These are phyloP conservation scores for Hemileccinum rubropunctum DNA, from an alignment of 768 basidiomycete species.

Conservation along the genomic window DNA sequence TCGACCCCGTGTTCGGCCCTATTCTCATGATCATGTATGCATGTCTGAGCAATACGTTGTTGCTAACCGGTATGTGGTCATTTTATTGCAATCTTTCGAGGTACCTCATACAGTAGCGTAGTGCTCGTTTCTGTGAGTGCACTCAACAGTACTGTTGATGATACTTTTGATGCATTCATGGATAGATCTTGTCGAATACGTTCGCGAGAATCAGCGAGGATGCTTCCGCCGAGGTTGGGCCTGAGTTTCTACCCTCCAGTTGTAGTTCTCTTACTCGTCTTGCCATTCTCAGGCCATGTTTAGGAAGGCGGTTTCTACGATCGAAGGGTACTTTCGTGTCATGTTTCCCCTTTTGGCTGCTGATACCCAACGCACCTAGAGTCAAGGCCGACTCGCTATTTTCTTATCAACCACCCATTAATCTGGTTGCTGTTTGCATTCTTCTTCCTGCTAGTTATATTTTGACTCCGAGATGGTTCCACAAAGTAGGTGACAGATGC, in stretches of 20 bases:
- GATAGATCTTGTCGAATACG: constrained; percentile 89
- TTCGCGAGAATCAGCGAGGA: constrained; percentile 93
- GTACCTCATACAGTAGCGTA: constrained; percentile 26
- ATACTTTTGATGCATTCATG: constrained; percentile 8
- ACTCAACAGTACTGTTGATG: not conserved
- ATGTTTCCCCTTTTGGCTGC: not conserved
- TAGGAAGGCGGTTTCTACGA: constrained; percentile 86
- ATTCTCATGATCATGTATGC: constrained; percentile 90
- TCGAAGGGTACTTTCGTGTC: constrained; percentile 71
- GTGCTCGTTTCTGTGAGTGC: constrained; percentile 74
- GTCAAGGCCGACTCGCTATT: constrained; percentile 91
- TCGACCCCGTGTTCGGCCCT: constrained; percentile 88
- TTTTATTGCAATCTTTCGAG: not conserved
- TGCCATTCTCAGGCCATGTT: constrained; percentile 75
- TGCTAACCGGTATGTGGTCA: constrained; percentile 72
- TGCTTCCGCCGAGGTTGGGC: constrained; percentile 79
- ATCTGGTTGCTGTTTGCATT: constrained; percentile 79
- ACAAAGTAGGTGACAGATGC: constrained; percentile 59
- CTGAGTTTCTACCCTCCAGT: not conserved
- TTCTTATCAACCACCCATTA: constrained; percentile 93
- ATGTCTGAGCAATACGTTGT: constrained; percentile 86
- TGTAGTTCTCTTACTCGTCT: not conserved
- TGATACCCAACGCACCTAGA: constrained; percentile 34
- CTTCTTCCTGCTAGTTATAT: constrained; percentile 87
- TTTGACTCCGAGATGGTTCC: constrained; percentile 94